phyloP scores from a whole-genome alignment of 805 yeast genomes.

The Lachancea cidri region DNA sequence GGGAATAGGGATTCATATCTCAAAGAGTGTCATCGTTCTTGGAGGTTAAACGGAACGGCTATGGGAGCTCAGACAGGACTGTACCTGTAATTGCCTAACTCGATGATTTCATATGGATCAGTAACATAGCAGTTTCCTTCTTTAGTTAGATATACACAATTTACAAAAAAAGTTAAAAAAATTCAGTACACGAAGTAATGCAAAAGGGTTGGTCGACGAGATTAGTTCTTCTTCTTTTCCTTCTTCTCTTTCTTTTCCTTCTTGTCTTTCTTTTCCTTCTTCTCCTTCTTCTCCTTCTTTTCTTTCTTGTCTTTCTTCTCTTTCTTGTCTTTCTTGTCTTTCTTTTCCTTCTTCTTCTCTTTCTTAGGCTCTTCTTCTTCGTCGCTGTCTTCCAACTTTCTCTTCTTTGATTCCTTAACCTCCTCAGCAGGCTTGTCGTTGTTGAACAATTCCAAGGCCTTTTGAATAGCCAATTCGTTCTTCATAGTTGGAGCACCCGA shows the following conservation, averaged over 20 bases:
- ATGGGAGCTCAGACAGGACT: constrained; percentile 31
- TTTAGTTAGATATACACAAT: constrained; percentile 11
- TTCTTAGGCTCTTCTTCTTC: constrained; percentile 31
- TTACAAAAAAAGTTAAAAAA: constrained; percentile 6
- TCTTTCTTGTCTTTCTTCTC: constrained; percentile 49
- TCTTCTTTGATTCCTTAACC: constrained; percentile 25
- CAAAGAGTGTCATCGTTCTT: constrained; percentile 26
- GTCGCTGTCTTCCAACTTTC: constrained; percentile 33
- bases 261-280: constrained; percentile 48
- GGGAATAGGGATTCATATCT: constrained; percentile 11
- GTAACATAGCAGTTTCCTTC: constrained; percentile 7
- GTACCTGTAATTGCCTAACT: constrained; percentile 17
- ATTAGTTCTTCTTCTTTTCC: constrained; percentile 36
- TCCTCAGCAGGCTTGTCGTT: constrained; percentile 44
- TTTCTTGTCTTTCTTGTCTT: constrained; percentile 45
- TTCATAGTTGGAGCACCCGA: constrained; percentile 96
- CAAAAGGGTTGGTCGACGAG: constrained; percentile 3
- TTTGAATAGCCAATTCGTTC: constrained; percentile 88
- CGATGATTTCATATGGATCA: neutral
- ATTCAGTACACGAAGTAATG: constrained; percentile 6
- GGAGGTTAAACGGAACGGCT: constrained; percentile 28
- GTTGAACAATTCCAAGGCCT: constrained; percentile 69
- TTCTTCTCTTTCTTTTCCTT: constrained; percentile 42
- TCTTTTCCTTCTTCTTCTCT: constrained; percentile 41
- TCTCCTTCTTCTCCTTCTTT: constrained; percentile 43